These are phyloP conservation scores for Epichloe amarillans DNA, from an alignment of 2,329 filamentous ascomycete genomes.

Conservation along the genomic window DNA sequence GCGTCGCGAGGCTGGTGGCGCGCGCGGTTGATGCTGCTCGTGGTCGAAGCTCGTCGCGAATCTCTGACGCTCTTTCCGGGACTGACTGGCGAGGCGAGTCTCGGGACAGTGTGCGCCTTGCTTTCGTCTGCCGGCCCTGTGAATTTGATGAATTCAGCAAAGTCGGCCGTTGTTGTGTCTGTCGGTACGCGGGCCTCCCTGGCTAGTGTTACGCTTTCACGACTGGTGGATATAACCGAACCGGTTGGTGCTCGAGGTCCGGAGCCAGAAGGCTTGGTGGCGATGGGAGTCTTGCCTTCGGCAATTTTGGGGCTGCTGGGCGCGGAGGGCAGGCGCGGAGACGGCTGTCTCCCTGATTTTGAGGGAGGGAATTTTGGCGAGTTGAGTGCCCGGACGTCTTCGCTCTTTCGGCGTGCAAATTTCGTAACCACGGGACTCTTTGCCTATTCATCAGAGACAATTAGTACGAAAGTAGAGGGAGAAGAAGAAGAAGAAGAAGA, in stretches of 20 bases:
- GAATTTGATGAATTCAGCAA: slow-evolving; percentile 79
- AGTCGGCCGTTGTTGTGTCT: slow-evolving; percentile 67
- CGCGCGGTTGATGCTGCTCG: slow-evolving; percentile 27
- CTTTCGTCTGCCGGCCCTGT: slow-evolving; percentile 55
- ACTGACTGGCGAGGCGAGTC: slow-evolving; percentile 16
- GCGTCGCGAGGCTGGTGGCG: slow-evolving; percentile 62
- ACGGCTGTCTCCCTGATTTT: slow-evolving; percentile 16
- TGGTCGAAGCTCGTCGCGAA: slow-evolving; percentile 23
- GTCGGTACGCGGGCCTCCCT: slow-evolving; percentile 60
- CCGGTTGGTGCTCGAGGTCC: slow-evolving; percentile 11
- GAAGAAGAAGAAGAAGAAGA: not conserved
- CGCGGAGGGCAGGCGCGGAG: slow-evolving; percentile 4
- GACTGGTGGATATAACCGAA: slow-evolving; percentile 10
- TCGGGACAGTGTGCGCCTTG: slow-evolving; percentile 22
- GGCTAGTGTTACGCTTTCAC: slow-evolving; percentile 26
- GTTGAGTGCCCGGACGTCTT: slow-evolving; percentile 28
- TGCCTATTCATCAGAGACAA: slow-evolving; percentile 17
- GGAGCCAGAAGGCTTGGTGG: slow-evolving; percentile 8
- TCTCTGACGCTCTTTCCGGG: slow-evolving; percentile 25
- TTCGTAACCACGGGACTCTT: slow-evolving; percentile 27
- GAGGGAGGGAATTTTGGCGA: slow-evolving; percentile 36
- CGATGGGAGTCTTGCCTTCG: slow-evolving; percentile 5
- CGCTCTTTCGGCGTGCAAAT: slow-evolving; percentile 29
- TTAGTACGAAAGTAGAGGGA: not conserved
- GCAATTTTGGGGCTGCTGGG: slow-evolving; percentile 3